Evolutionary conservation across 1,139 yeast genomes (phyloP), one percentile per base, ranked within the genome.

Genomic region (Zygosaccharomyces pseudobailii): DNA sequence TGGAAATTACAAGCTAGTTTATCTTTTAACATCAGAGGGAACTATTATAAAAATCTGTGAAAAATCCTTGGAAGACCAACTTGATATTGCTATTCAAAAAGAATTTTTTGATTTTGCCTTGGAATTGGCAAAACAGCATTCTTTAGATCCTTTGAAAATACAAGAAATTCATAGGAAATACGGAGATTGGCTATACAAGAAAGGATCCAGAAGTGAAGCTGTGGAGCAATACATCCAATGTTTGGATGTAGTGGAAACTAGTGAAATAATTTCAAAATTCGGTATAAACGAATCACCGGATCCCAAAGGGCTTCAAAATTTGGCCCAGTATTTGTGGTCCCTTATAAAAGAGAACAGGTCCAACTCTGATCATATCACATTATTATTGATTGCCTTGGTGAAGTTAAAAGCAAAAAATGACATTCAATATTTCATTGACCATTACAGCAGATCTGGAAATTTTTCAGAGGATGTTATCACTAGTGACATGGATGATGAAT

Each of bases 331-430:
- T 57, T 69, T 92, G 36, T 81, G 80, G 60, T 74, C 73, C 13
- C 71, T 90, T 52, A 75, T 86, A 46, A 73, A 73, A 8, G 68
- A 69, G 57, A 65, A 72, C 0, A 57, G 76, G 10, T 83, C 96
- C 0, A 78, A 79, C 33, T 75, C 79, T 40, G 95, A 89, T 62
- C 97, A 92, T 63, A 76, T 89, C 3, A 89, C 97, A 0, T 68
- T 92, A 27, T 70, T 92, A 33, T 69, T 92, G 31, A 87, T 95
- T 53, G 84, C 95, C 44, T 84, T 86, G 58, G 87, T 96, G 55
- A 90, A 90, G 62, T 69, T 88, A 53, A 85, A 84, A 54, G 76
- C 78, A 56, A 73, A 72, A 1, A 77, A 74, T 1, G 82, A 82
- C 47, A 70, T 92, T 32, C 76, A 76, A 41, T 57, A 65, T 3